These are phyloP conservation scores for Azolla pinnata DNA, from an alignment of 75 land plant genomes.

Conservation along the genomic window DNA sequence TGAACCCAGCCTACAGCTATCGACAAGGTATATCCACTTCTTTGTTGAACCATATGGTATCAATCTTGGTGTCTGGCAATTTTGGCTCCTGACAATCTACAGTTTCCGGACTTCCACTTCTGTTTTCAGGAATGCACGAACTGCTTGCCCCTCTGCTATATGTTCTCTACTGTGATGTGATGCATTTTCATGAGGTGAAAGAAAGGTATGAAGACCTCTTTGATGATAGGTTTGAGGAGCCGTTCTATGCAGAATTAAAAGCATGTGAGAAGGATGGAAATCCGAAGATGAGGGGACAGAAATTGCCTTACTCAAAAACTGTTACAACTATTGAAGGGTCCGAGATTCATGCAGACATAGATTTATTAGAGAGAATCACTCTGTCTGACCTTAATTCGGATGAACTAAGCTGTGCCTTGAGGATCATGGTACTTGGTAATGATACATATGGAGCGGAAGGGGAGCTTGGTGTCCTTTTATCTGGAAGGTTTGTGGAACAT, in stretches of 20 bases:
- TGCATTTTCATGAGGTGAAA: conserved; percentile 48
- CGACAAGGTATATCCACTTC: conserved; percentile 65
- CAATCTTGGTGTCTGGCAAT: not conserved
- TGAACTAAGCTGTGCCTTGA: conserved; percentile 46
- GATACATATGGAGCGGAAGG: conserved; percentile 94
- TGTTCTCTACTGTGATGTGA: conserved; percentile 71
- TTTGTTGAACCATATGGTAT: not conserved
- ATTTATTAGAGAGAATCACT: not conserved
- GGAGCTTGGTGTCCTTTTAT: conserved; percentile 74
- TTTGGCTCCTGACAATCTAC: not conserved
- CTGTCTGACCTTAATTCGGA: conserved; percentile 4
- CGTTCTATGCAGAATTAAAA: not conserved
- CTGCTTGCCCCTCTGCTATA: conserved; percentile 82
- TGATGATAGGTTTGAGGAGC: conserved; percentile 67
- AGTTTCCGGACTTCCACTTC: no score
- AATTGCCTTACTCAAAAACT: not conserved
- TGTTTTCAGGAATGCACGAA: conserved; percentile 85
- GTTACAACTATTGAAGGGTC: not conserved
- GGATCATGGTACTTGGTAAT: conserved; percentile 49
- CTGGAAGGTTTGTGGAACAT: conserved; percentile 83
- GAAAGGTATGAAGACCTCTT: conserved; percentile 56
- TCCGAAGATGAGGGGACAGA: not conserved
- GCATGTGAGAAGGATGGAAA: no score
- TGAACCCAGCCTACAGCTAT: conserved; percentile 64
- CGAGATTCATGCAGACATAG: not conserved